Base-by-base conservation (phyloP, 768 basidiomycete genomes). In the Chalciporus pseudorubinellus region DNA sequence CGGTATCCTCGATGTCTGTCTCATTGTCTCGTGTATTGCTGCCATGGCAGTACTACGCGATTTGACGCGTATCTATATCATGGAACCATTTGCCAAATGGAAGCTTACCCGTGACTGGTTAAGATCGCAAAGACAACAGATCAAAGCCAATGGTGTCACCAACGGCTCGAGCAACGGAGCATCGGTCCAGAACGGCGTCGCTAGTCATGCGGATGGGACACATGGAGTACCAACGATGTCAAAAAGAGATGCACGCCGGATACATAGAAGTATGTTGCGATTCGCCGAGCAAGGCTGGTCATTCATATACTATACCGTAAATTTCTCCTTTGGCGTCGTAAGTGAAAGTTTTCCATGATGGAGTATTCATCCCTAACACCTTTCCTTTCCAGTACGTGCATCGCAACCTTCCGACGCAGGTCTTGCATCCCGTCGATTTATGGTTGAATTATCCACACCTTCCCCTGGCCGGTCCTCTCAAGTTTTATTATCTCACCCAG, bases 241-340 rank as follows among this genome's bases (percentile, higher is more conserved):
- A 45, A 55, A 62, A 55, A 79, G 74, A 58, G 83, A 89, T 60
- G 72, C 78, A 18, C 81, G 77, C 46, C 79, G 75, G 58, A 74
- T 89, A 52, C 81, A 86, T 52, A 77, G 87, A 63, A 85, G 82
- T 54, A 84, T 93, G 38, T 67, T 89, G 40, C 77, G 97, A 60
- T 98, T 98, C 64, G 91, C 92, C 3, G 97, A 99, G 68, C 97
- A 99, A 71, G 89, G 92, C 50, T 98, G 93, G 91, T 83, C 83
- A 31, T 77, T 85, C 40, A 69, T 91, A 44, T 98, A 95, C 69
- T 93, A 90, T 64, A 72, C 81, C 36, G 50, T 81, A 2, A 88
- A 85, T 59, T 95, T 89, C 80, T 69, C 69, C 19, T 83, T 84
- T 66, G 95, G 95, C 24, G 58, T 92, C 57, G 95, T 95, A 65